Evolutionary conservation across 495 filamentous ascomycete species (phyloP), one percentile per base, ranked within the genome.

Genomic region (Clavariopsis aquatica): DNA sequence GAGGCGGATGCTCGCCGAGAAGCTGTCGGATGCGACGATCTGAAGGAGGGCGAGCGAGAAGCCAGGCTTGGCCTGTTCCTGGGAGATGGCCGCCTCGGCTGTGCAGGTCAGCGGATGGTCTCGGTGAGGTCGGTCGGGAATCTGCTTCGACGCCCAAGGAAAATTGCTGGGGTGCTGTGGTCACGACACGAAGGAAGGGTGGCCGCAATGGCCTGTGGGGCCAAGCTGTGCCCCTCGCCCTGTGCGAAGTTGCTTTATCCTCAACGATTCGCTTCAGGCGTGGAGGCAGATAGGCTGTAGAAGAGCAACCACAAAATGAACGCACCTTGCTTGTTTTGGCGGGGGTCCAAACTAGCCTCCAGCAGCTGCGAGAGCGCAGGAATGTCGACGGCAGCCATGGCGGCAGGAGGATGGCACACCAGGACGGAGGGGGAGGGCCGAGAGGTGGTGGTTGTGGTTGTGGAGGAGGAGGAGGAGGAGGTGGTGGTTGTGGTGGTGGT

Each of bases 1-100:
- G 47, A 98, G 88, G 26, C 95, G 87, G 66, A 87, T 91, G 69
- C 90, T 92, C 52, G 79, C 75, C 9, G 89, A 85, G 62, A 85
- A 84, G 26, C 79, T 74, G 22, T 85, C 85, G 65, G 86, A 83
- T 22, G 90, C 90, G 54, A 95, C 92, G 72, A 98, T 92, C 58
- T 89, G 89, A 26, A 99, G 86, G 36, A 99, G 84, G 55, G 84
- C 81, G 56, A 96, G 78, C n/a, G 94, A 90, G 77, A 94, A 99
- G 61, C 87, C 86, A 6, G 90, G 87, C 75, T 91, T 89, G 66
- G 80, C 82, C 77, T 96, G 85, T 74, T 90, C 86, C 64, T 83
- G 77, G 71, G 86, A 85, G 56, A 99, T 83, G 46, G 85, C 83
- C 66, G 76, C 77, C 80, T 96, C 95, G 71, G 95, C 94, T 98